Evolutionary conservation across 106 monocot species (phyloP).

Genomic region (Dendrobium nobile): DNA sequence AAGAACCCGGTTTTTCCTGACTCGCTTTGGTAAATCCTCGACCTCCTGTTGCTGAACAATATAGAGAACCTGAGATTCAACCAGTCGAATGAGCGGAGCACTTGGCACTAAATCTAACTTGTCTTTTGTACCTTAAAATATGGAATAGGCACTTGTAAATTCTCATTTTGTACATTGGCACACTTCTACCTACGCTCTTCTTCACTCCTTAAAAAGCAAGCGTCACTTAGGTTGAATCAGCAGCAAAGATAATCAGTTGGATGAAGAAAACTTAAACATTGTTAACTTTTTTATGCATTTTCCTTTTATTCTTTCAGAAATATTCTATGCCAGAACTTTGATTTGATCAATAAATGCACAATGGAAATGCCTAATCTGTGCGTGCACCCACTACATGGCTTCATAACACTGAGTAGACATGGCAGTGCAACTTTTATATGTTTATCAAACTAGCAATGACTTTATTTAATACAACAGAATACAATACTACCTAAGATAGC

Average conservation of each 20-base stretch:
- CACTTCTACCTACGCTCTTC: too few species aligned
- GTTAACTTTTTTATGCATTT: not conserved
- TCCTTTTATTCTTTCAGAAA: not conserved
- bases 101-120: too few species aligned
- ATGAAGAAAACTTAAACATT: not conserved
- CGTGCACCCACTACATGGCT: not conserved
- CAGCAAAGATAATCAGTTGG: not conserved
- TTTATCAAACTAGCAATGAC: not conserved
- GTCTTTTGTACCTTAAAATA: too few species aligned
- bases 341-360: not conserved
- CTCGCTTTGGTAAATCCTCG: too few species aligned
- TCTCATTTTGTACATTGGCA: too few species aligned
- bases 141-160: too few species aligned
- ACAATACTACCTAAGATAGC: not conserved
- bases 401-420: not conserved
- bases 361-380: not conserved
- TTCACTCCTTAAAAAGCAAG: too few species aligned
- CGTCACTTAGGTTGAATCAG: too few species aligned
- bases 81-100: too few species aligned
- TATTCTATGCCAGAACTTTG: not conserved
- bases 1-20: too few species aligned
- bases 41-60: too few species aligned
- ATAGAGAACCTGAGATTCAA: too few species aligned
- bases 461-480: not conserved
- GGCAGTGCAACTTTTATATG: not conserved